Base-by-base conservation (phyloP, 2,329 filamentous ascomycete species). In the Fusarium fracticaudum region DNA sequence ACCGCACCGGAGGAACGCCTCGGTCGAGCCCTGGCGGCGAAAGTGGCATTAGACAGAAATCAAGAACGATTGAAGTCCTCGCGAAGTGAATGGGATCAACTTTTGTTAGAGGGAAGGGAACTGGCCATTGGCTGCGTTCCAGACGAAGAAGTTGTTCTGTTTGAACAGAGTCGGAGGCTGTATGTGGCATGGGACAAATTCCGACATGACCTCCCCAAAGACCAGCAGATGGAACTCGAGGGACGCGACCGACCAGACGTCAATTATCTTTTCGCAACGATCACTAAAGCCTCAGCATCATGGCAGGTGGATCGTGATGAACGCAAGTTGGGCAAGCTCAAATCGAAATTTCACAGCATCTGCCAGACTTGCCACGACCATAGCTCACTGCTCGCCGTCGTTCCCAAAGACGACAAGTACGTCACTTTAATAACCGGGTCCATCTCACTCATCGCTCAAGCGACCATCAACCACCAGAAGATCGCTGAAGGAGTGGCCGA, bases 251-350 rank as follows among this genome's bases (percentile, higher is more conserved):
- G 45, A 10, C 45, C 45, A n/a, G 20, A 48, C 6, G 11, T 48
- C 45, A n/a, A n/a, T 12, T 17, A 22, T 6, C 9, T 31, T 0
- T 4, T 31, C 1, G 45, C 26, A 4, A 0, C 14, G 1, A 9
- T 48, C 29, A 8, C 2, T 3, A 48, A 48, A 12, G 26, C 45
- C 0, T 31, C 26, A 10, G 45, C 4, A 7, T 6, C 26, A 31
- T 48, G 45, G 45, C 3, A n/a, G 6, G 2, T 10, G 9, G 45
- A 8, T n/a, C 45, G 45, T n/a, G 20, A 48, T 4, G 45, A 31
- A 31, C 22, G 45, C 0, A 48, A 48, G 9, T 11, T 48, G 26
- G 26, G 45, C 7, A 31, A 48, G 14, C 45, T 48, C 3, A 48
- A 48, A 7, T 31, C 45, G 6, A 31, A 31, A 31, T 48, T 48